Base-by-base conservation (phyloP, 2,329 filamentous ascomycete genomes). In the Neonectria coccinea region DNA sequence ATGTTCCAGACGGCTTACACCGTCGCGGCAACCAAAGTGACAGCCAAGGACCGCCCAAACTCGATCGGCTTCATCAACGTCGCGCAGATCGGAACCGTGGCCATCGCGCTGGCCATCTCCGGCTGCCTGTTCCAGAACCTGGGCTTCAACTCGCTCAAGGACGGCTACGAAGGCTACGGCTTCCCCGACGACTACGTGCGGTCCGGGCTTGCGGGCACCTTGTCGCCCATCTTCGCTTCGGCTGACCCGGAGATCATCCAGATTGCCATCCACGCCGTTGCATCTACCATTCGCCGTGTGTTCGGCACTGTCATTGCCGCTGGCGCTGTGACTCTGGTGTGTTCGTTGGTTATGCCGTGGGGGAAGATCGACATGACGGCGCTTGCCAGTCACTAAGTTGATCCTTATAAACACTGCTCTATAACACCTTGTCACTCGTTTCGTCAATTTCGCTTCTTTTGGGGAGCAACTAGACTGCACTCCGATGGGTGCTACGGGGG, bases 21-120 rank as follows among this genome's bases (percentile, higher is more conserved):
- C 25, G 67, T 78, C 3, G 69, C 71, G 3, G 66, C 69, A 12
- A 68, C 71, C 36, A 70, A 69, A 14, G 72, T 75, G 20, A 59
- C 74, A 7, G 64, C 62, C 1, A 57, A 71, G 6, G 54, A 65
- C 1, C 66, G 68, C 1, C 50, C 74, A 3, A 76, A 78, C 56
- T 69, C 69, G 29, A 67, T 74, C 5, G 73, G 75, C 1, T 59
- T 78, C 20, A 74, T 77, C 65, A 77, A 74, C 62, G 71, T 79
- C 62, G 70, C 75, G 14, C 75, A 77, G 67, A 67, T 78, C n/a
- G 72, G 73, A 4, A 45, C 39, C 3, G 47, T 55, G 22, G 39
- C 61, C 12, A 47, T 64, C 45, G 25, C 56, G 4, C 50, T 64
- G 1, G 42, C 61, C 2, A 55, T 59, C 16, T 16, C 42, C 2